These are phyloP conservation scores for Talaromyces verruculosus DNA, from an alignment of 2,329 filamentous ascomycete genomes.

Conservation along the genomic window DNA sequence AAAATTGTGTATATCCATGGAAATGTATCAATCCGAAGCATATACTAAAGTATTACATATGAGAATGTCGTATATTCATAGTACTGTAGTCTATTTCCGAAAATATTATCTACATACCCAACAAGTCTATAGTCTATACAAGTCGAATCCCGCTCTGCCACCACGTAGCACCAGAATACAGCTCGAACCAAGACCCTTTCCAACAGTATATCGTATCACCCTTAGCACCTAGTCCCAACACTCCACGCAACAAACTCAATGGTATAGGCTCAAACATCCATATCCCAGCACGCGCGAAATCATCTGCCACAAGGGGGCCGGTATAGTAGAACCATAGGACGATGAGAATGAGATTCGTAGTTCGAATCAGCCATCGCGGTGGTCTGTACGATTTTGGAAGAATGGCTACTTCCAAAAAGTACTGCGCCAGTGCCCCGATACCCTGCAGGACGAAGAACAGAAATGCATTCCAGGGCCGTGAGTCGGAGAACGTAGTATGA, in stretches of 20 bases:
- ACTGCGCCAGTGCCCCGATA: slow-evolving; percentile 64
- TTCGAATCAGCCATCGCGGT: slow-evolving; percentile 51
- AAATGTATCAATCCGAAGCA: neutral
- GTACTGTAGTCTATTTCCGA: neutral
- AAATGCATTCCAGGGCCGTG: slow-evolving; percentile 54
- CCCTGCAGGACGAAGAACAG: slow-evolving; percentile 73
- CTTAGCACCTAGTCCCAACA: slow-evolving; percentile 61
- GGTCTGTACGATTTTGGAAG: slow-evolving; percentile 31
- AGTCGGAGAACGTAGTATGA: slow-evolving; percentile 63
- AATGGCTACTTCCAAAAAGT: slow-evolving; percentile 29
- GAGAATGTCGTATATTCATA: neutral
- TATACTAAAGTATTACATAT: neutral
- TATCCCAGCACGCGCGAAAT: slow-evolving; percentile 70
- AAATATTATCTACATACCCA: neutral
- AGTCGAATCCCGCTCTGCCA: slow-evolving; percentile 55
- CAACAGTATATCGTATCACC: slow-evolving; percentile 67
- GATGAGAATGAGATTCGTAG: slow-evolving; percentile 63
- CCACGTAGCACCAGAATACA: slow-evolving; percentile 64
- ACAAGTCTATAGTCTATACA: slow-evolving; percentile 25
- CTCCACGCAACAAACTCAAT: slow-evolving; percentile 65
- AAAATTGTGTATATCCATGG: slow-evolving; percentile 16
- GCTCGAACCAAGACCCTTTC: slow-evolving; percentile 56
- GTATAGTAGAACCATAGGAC: slow-evolving; percentile 69
- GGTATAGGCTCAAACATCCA: slow-evolving; percentile 85
- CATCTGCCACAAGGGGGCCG: slow-evolving; percentile 66